Evolutionary conservation across 192 early-diverging fungal species (phyloP), one percentile per base, ranked within the genome.

Genomic region (Diversispora epigaea): DNA sequence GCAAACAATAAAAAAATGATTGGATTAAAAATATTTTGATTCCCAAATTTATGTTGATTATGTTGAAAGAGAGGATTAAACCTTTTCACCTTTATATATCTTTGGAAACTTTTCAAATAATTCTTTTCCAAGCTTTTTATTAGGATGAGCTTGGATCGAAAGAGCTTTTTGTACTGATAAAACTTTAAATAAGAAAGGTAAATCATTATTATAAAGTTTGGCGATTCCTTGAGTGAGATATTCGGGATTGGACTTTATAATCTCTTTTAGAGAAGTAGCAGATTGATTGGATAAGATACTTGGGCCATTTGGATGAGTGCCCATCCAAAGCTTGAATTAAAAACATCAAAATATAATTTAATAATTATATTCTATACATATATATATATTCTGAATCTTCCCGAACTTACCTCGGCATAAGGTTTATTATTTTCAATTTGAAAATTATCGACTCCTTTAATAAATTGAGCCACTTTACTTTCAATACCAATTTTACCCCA

Each of bases 161-260:
- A 99, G 90, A 1, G 96, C 95, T 77, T 94, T 92, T 56, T 84
- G 81, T 41, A 95, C 91, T 21, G 93, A 93, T 40, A 93, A 84
- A 32, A 99, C 93, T 80, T 99, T 99, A 88, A 99, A 97, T 52
- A 99, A 85, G 81, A 96, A 99, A n/a, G 97, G 97, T 43, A 99
- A 85, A 76, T 95, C 91, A 41, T 88, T 86, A 25, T 85, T 79
- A 78, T 90, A 97, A 10, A 85, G 82, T 40, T 80, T 58, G 49
- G 86, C 77, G 22, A 98, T 81, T 25, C 77, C 77, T 0, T 80
- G 46, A 21, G 84, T 80, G 9, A 94, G 84, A 19, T 86, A 81
- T n/a, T 82, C 61, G 15, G 84, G 82, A 75, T 93, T 73, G 12
- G 84, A 72, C 15, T 76, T 75, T 41, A 97, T 81, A 12, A 93